Percentiles rank a stretch among this genome's conserved stretches.
Conservation (phyloP, 352 stramenopile species). For the Globisporangium sylvaticum region DNA sequence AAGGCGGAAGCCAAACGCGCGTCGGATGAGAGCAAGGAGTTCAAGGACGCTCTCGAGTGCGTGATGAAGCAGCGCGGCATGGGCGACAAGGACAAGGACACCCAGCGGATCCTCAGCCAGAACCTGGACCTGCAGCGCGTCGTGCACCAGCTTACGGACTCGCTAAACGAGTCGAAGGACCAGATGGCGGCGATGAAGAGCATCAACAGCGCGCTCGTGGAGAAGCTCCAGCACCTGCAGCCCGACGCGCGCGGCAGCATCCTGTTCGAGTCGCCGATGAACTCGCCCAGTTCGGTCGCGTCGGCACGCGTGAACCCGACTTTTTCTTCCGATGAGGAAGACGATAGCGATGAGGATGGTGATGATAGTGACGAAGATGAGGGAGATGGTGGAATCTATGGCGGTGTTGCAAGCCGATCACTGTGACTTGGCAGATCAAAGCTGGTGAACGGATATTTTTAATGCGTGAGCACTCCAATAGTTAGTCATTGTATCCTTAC, state of each 20-base stretch:
- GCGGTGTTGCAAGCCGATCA: background rate
- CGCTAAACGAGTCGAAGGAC: slow-evolving; percentile 61
- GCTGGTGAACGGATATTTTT: too few relatives aligned
- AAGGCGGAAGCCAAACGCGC: slow-evolving; percentile 53
- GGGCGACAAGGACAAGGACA: slow-evolving; percentile 69
- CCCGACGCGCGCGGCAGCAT: slow-evolving; percentile 50
- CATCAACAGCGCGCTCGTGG: slow-evolving; percentile 71
- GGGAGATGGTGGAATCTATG: background rate
- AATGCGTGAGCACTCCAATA: too few relatives aligned
- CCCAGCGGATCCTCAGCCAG: slow-evolving; percentile 53
- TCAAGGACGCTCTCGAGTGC: slow-evolving; percentile 52
- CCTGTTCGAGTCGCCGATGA: slow-evolving; percentile 32
- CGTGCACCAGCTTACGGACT: slow-evolving; percentile 72
- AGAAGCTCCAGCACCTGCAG: slow-evolving; percentile 52
- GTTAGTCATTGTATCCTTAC: background rate
- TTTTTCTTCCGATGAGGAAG: slow-evolving; percentile 56
- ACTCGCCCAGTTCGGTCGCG: slow-evolving; percentile 30
- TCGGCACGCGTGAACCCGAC: slow-evolving; percentile 34
- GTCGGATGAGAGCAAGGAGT: slow-evolving; percentile 52
- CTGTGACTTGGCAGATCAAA: too few relatives aligned
- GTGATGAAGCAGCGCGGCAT: slow-evolving; percentile 38
- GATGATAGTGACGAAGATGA: slow-evolving; percentile 13
- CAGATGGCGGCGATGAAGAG: slow-evolving; percentile 69
- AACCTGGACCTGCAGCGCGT: slow-evolving; percentile 67
- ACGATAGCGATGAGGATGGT: slow-evolving; percentile 42